Evolutionary conservation across 352 stramenopile genomes (phyloP).

Genomic region (Phytophthora capsici): DNA sequence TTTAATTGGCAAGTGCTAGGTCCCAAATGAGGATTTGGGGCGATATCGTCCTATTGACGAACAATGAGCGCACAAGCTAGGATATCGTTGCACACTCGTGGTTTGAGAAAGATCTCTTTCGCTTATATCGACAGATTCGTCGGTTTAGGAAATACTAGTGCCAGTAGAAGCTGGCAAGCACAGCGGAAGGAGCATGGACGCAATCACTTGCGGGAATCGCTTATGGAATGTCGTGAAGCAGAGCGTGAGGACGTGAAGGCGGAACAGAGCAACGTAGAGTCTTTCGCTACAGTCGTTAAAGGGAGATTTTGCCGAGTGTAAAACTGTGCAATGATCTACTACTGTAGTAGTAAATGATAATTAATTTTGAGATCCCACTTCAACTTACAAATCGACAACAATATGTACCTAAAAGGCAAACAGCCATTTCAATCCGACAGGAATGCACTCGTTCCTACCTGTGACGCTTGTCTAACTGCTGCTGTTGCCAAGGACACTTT

Average conservation of each 20-base stretch:
- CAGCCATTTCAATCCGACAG: neutral
- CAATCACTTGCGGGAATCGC: neutral
- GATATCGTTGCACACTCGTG: neutral
- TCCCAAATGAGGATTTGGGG: too few species aligned
- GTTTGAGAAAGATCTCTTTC: neutral
- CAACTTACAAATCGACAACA: constrained; percentile 11
- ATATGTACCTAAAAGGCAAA: constrained; percentile 20
- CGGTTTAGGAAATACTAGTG: neutral
- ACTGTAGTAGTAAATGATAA: neutral
- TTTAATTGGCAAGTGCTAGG: too few species aligned
- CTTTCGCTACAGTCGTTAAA: too few species aligned
- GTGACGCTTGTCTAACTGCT: constrained; percentile 11
- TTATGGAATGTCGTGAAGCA: too few species aligned
- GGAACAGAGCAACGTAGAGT: too few species aligned
- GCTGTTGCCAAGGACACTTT: neutral
- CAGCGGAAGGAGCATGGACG: neutral
- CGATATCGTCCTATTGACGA: too few species aligned
- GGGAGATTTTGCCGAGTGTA: too few species aligned
- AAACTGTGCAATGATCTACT: too few species aligned
- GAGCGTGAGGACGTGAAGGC: too few species aligned
- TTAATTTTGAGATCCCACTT: constrained; percentile 8
- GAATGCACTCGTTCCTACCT: neutral
- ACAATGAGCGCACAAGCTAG: neutral
- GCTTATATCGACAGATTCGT: neutral
- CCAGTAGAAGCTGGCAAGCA: neutral